Evolutionary conservation across 192 early-diverging fungal species (phyloP).

Genomic region (Mortierella hygrophila): DNA sequence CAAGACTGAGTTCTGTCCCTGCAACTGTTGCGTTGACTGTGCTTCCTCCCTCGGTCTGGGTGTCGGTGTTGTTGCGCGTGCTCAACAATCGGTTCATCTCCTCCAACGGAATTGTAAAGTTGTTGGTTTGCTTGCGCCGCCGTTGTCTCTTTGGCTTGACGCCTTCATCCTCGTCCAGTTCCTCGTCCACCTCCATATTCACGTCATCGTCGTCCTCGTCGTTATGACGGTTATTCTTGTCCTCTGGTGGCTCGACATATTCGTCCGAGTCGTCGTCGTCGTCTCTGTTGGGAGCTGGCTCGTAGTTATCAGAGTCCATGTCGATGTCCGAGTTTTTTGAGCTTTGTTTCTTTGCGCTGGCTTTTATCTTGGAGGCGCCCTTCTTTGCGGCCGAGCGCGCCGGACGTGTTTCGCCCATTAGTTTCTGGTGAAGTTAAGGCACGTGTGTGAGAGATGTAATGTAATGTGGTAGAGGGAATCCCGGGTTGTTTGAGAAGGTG

Average conservation of each 20-base stretch:
- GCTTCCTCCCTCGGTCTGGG: neutral
- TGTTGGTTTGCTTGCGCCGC: slow-evolving; percentile 14
- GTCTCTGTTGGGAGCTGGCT: neutral
- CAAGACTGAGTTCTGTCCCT: neutral
- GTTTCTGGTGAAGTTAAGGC: neutral
- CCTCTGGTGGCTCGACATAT: slow-evolving; percentile 18
- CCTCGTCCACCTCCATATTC: neutral
- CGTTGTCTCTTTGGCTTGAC: slow-evolving; percentile 7
- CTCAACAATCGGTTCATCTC: slow-evolving; percentile 19
- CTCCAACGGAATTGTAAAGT: slow-evolving; percentile 14
- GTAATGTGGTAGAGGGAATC: neutral
- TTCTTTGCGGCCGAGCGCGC: slow-evolving; percentile 25
- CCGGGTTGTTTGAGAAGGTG: neutral
- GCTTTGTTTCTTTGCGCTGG: neutral
- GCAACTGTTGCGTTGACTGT: neutral
- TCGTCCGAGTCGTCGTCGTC: slow-evolving; percentile 42
- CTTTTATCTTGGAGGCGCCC: slow-evolving; percentile 7
- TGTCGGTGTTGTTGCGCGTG: neutral
- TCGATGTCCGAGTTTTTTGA: neutral
- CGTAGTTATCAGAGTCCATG: slow-evolving; percentile 9
- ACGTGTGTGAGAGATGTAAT: neutral
- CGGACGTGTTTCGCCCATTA: slow-evolving; percentile 19
- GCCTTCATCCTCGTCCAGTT: slow-evolving; percentile 11
- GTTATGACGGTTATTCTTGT: slow-evolving; percentile 6
- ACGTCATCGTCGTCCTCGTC: slow-evolving; percentile 18